These are phyloP conservation scores for Yarrowia sp. DNA, from an alignment of 805 yeast species.

Conservation along the genomic window DNA sequence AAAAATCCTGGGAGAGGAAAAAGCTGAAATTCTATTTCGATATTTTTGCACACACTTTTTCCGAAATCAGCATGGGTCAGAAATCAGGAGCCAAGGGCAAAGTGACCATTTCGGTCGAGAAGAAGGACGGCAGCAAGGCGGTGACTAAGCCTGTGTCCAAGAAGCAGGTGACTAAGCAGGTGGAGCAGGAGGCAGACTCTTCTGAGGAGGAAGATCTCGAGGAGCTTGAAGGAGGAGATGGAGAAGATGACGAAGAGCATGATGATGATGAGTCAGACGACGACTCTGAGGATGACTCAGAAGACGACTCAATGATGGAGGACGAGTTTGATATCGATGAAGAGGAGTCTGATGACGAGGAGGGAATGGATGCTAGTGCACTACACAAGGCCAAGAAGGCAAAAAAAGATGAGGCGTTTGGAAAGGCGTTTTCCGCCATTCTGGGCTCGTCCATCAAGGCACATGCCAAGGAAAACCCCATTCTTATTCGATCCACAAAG, in stretches of 20 bases:
- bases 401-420: slow-evolving; percentile 70
- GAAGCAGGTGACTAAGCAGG: not conserved
- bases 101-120: not conserved
- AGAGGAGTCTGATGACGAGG: slow-evolving; percentile 25
- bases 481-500: slow-evolving; percentile 76
- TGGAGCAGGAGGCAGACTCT: not conserved
- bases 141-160: not conserved
- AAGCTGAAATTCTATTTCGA: not conserved
- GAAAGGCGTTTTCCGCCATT: slow-evolving; percentile 79
- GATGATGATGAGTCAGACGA: slow-evolving; percentile 27
- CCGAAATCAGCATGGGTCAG: not conserved
- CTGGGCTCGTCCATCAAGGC: slow-evolving; percentile 83
- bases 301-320: not conserved
- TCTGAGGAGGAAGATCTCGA: slow-evolving; percentile 27
- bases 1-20: not conserved
- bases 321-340: slow-evolving; percentile 21
- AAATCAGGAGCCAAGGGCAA: slow-evolving; percentile 15
- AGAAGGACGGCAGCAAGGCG: not conserved
- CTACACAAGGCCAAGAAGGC: slow-evolving; percentile 46
- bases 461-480: slow-evolving; percentile 84
- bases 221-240: slow-evolving; percentile 11
- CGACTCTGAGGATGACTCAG: slow-evolving; percentile 15
- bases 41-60: not conserved
- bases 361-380: not conserved
- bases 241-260: not conserved